phyloP scores from a whole-genome alignment of 345 rosid species.

The Fremontodendron californicum region DNA sequence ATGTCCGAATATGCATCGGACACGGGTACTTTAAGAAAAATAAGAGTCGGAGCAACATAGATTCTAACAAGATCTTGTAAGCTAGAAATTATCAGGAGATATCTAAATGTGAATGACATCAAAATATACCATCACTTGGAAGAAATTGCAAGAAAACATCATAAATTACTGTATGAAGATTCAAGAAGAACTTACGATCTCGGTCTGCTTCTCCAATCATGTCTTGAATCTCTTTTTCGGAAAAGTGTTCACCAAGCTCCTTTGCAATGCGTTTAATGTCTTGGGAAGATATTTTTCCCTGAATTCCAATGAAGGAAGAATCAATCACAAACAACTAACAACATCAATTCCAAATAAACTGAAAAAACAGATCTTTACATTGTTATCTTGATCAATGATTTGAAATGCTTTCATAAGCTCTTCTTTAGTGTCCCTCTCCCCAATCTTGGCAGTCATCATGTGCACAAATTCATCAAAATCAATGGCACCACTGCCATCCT shows the following conservation, averaged over 20 bases:
- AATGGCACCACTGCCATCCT: slow-evolving; percentile 94
- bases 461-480: slow-evolving; percentile 89
- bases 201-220: slow-evolving; percentile 83
- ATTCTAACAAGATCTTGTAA: no score
- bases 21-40: no score
- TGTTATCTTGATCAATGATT: slow-evolving; percentile 82
- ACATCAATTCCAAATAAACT: not conserved
- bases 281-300: slow-evolving; percentile 69
- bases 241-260: slow-evolving; percentile 76
- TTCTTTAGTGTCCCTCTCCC: slow-evolving; percentile 90
- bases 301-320: not conserved
- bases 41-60: no score
- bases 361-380: slow-evolving; percentile 37
- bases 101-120: not conserved
- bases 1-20: no score
- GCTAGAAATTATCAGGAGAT: not conserved
- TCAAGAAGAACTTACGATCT: slow-evolving; percentile 50
- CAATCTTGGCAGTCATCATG: slow-evolving; percentile 98
- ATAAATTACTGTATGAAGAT: not conserved
- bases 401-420: slow-evolving; percentile 78
- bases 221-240: slow-evolving; percentile 66
- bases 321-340: not conserved
- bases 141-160: not conserved
- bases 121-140: not conserved
- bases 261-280: slow-evolving; percentile 67